phyloP scores from a whole-genome alignment of 768 basidiomycete species.

The Boletus tylopilopsis region DNA sequence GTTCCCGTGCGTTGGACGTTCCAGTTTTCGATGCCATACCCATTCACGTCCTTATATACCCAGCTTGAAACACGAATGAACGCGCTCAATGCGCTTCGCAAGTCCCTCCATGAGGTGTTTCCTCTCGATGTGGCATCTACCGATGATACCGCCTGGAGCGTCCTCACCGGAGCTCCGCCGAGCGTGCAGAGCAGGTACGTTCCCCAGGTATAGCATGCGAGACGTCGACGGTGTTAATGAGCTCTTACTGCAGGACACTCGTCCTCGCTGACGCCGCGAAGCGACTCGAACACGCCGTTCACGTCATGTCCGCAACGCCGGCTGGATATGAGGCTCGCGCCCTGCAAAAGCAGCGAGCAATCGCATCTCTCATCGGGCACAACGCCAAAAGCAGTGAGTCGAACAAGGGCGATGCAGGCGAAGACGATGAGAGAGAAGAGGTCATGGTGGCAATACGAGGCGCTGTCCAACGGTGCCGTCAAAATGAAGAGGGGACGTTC shows the following conservation, averaged over 20 bases:
- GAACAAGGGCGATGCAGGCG: background rate
- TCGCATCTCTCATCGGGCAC: constrained; percentile 29
- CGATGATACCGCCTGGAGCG: constrained; percentile 27
- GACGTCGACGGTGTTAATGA: background rate
- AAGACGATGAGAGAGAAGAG: constrained; percentile 8
- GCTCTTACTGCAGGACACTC: constrained; percentile 31
- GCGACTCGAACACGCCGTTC: constrained; percentile 44
- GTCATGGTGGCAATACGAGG: constrained; percentile 10
- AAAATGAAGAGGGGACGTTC: background rate
- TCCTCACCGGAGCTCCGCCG: constrained; percentile 12
- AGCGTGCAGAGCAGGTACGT: constrained; percentile 24
- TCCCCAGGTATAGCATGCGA: too few species aligned
- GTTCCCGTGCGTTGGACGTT: constrained; percentile 31
- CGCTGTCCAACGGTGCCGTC: constrained; percentile 2
- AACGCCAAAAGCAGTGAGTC: background rate
- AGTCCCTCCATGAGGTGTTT: constrained; percentile 31
- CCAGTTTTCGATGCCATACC: background rate
- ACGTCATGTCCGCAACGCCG: constrained; percentile 47
- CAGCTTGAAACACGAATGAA: constrained; percentile 36
- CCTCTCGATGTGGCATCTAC: constrained; percentile 1
- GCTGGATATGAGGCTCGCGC: constrained; percentile 46
- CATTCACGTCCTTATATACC: background rate
- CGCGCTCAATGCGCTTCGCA: constrained; percentile 38
- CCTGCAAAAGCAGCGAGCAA: constrained; percentile 28
- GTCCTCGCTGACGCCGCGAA: constrained; percentile 41